These are phyloP conservation scores for Bipolaris cookei DNA, from an alignment of 2,329 filamentous ascomycete species.

Conservation along the genomic window DNA sequence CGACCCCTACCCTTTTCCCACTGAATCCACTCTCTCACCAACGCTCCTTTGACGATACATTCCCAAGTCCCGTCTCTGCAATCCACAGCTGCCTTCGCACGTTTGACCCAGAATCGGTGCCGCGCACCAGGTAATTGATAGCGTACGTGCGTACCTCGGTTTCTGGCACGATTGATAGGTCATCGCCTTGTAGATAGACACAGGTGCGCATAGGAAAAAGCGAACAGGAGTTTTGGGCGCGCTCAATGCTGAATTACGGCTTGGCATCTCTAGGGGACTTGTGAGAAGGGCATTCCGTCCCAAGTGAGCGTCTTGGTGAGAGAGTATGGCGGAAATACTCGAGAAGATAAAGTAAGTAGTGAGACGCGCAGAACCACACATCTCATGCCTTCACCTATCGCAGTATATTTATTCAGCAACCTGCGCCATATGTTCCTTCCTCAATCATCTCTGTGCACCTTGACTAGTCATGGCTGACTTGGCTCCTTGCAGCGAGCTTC, in stretches of 20 bases:
- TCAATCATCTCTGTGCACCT: background rate
- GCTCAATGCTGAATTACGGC: constrained; percentile 21
- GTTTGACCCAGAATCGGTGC: background rate
- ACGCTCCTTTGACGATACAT: constrained; percentile 7
- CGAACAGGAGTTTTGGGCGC: constrained; percentile 4
- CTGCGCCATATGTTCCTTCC: background rate
- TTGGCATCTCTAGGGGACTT: constrained; percentile 12
- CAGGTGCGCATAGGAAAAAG: constrained; percentile 2
- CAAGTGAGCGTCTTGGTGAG: constrained; percentile 11
- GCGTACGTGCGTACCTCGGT: background rate
- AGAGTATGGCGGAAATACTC: constrained; percentile 43
- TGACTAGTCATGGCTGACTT: constrained; percentile 30
- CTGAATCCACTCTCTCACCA: constrained; percentile 5
- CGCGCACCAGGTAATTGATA: background rate
- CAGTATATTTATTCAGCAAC: background rate
- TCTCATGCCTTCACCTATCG: background rate
- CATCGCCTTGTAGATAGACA: constrained; percentile 16
- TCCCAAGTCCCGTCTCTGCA: background rate
- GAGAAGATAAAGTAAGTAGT: constrained; percentile 44
- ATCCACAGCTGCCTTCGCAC: background rate
- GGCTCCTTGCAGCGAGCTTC: constrained; percentile 42
- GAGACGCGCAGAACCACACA: background rate
- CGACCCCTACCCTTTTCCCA: constrained; percentile 6
- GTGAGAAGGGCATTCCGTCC: constrained; percentile 7
- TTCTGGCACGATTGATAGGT: constrained; percentile 16